Percentiles rank a stretch among this genome's conserved stretches.
These are phyloP conservation scores for Globisporangium paroecandrum DNA, from an alignment of 352 stramenopile species.

Conservation along the genomic window DNA sequence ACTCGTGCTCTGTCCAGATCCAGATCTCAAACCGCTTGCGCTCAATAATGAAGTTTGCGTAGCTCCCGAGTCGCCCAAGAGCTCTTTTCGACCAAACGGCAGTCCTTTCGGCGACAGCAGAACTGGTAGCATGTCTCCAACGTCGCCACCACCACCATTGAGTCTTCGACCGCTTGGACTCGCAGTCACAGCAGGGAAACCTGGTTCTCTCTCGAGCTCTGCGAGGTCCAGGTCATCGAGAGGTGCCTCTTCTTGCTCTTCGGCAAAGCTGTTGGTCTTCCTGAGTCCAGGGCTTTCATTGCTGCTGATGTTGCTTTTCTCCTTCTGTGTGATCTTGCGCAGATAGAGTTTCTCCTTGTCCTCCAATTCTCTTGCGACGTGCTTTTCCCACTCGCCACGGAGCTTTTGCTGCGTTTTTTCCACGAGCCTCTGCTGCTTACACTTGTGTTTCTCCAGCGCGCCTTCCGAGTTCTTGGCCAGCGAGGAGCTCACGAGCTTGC, in stretches of 20 bases:
- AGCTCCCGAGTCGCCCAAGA: neutral
- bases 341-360: conserved; percentile 58
- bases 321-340: conserved; percentile 16
- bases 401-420: conserved; percentile 23
- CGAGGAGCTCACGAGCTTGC: conserved; percentile 26
- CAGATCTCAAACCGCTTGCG: neutral
- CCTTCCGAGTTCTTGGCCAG: conserved; percentile 18
- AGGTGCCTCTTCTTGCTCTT: conserved; percentile 2
- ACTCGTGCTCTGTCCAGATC: neutral
- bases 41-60: neutral
- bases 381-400: conserved; percentile 42
- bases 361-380: conserved; percentile 35
- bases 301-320: neutral
- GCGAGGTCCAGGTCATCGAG: neutral
- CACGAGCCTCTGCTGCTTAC: conserved; percentile 12
- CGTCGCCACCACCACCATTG: neutral
- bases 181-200: neutral
- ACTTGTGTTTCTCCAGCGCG: conserved; percentile 21
- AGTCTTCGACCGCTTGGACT: neutral
- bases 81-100: neutral
- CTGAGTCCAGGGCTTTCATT: neutral
- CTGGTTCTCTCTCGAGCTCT: neutral
- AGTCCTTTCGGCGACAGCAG: conserved; percentile 15
- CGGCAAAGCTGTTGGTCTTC: neutral
- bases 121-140: conserved; percentile 10